These are phyloP conservation scores for Hypoxylon rubiginosum DNA, from an alignment of 2,329 filamentous ascomycete genomes.

Conservation along the genomic window DNA sequence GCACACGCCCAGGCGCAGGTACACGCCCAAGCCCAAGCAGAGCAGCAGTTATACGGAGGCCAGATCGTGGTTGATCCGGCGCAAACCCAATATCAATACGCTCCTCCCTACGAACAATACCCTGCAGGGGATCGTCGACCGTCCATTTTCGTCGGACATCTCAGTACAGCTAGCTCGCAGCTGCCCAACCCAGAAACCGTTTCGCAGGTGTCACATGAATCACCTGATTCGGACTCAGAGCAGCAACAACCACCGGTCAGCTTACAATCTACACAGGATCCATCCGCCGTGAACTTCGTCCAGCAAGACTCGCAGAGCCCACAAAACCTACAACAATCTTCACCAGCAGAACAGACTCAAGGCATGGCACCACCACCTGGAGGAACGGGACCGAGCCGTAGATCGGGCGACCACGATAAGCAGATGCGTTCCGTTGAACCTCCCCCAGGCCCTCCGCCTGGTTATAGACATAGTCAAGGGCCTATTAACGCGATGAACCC, in stretches of 20 bases:
- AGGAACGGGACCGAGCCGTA: constrained; percentile 60
- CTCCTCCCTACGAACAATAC: constrained; percentile 48
- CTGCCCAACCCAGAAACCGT: constrained; percentile 70
- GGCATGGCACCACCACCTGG: constrained; percentile 64
- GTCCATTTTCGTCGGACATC: constrained; percentile 47
- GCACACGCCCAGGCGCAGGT: constrained; percentile 47
- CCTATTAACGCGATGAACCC: constrained; percentile 60
- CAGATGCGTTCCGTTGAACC: constrained; percentile 59
- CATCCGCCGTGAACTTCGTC: constrained; percentile 56
- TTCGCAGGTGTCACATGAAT: constrained; percentile 74
- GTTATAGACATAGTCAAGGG: constrained; percentile 65
- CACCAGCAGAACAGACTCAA: constrained; percentile 52
- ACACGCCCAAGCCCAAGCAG: constrained; percentile 41
- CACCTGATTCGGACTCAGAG: constrained; percentile 66
- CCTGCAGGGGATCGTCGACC: constrained; percentile 48
- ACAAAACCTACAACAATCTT: constrained; percentile 43
- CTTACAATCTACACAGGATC: constrained; percentile 60
- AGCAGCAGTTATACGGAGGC: constrained; percentile 55
- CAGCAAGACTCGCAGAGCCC: constrained; percentile 45
- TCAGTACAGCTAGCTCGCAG: constrained; percentile 53
- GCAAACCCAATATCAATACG: constrained; percentile 55
- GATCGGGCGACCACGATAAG: constrained; percentile 65
- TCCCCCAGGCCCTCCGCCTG: constrained; percentile 62
- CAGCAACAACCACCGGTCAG: constrained; percentile 54
- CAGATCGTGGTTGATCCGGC: constrained; percentile 58